Base-by-base conservation (phyloP, 106 monocot species). In the Dioscorea dumetorum region DNA sequence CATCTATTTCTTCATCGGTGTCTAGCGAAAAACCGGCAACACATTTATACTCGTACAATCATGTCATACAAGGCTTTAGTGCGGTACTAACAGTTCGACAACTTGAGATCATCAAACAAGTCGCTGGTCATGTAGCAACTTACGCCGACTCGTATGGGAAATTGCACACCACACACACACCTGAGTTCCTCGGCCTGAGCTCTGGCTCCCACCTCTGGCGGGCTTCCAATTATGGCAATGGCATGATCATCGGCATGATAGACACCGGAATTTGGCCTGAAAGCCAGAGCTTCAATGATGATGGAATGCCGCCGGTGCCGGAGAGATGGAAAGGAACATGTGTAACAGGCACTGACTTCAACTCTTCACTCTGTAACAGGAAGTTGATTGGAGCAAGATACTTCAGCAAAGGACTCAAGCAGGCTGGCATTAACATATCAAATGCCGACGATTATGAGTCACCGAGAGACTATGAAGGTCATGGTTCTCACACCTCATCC, bases 221-320 rank as follows among this genome's bases (percentile, higher is more conserved):
- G 24, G 20, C 70, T 54, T 79, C 85, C n/a, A 48, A 85, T 20
- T 62, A 67, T 75, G 77, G 81, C 21, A 35, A 70, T 15, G 90
- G 93, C 66, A 85, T 99, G 49, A 67, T 99, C 50, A 83, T 99
- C 51, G 99, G 99, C 1, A 90, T 99, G 22, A 79, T 99, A 31
- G 99, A 99, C 64, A 99, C 99, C 33, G 99, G 99, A 16, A 90
- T 81, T 16, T 99, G 99, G 99, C 93, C 99, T 13, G 93, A 83
- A 73, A 52, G 72, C 10, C 62, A 70, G 72, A 93, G 90, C 75
- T 99, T 81, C 76, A 82, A 87, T 68, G 99, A 99, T 71, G 50
- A 76, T 33, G 93, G 93, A 24, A 70, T 93, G 35, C 93, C 90
- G 1, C 81, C 92, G 7, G 93, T 93, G 21, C 64, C 82, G 2